phyloP scores from a whole-genome alignment of 1,284 basidiomycete species.

The Paramarasmius palmivorus region DNA sequence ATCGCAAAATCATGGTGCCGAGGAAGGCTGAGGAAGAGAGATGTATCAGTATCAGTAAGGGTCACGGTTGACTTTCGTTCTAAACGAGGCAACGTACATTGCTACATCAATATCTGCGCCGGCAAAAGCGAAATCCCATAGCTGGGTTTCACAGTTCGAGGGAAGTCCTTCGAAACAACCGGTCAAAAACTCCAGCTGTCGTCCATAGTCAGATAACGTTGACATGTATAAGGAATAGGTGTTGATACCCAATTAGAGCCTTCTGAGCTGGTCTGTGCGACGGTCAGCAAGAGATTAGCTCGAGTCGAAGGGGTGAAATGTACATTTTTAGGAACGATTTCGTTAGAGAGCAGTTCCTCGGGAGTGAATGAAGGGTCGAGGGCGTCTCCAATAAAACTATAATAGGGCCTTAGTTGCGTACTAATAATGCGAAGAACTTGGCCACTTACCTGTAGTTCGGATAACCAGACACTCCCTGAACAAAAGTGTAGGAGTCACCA shows the following conservation, averaged over 20 bases:
- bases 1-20: slow-evolving; percentile 47
- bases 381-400: slow-evolving; percentile 53
- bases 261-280: slow-evolving; percentile 49
- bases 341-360: slow-evolving; percentile 39
- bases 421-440: background rate
- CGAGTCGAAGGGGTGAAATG: slow-evolving; percentile 9
- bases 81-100: slow-evolving; percentile 32
- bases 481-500: slow-evolving; percentile 58
- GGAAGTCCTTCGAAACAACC: slow-evolving; percentile 49
- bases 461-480: slow-evolving; percentile 46
- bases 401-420: background rate
- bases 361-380: slow-evolving; percentile 44
- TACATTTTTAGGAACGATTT: slow-evolving; percentile 50
- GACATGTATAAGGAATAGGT: background rate
- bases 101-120: slow-evolving; percentile 50
- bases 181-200: slow-evolving; percentile 53
- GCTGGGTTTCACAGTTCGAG: slow-evolving; percentile 39
- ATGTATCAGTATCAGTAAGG: background rate
- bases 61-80: too few species aligned
- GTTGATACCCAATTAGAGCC: slow-evolving; percentile 50
- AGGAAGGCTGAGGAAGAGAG: slow-evolving; percentile 29
- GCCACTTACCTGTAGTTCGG: slow-evolving; percentile 47
- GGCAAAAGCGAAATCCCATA: slow-evolving; percentile 61
- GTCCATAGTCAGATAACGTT: background rate
- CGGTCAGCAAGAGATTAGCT: background rate